Base-by-base conservation (phyloP, 148 eudicot species). In the Pouteria glomerata region DNA sequence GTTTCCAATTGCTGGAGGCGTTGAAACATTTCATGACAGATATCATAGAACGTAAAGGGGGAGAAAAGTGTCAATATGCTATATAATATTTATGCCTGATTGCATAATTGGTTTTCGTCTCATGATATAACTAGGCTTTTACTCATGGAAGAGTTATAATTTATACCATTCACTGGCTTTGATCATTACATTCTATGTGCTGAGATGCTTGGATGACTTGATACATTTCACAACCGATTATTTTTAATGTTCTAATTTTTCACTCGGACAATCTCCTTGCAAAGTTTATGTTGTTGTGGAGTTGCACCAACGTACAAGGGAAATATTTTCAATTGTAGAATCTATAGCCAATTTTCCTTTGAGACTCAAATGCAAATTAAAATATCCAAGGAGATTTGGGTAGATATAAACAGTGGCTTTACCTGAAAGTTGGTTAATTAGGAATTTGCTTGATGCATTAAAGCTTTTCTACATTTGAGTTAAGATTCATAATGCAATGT, bases 181-280 rank as follows among this genome's bases (percentile, higher is more conserved):
- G n/a, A n/a, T 48, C 18, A 6, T 48, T 15, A 48, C 15, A 27
- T 26, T 27, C 7, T 57, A 3, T 26, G 16, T 0, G 34, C 6
- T 57, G 16, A 57, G 19, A 13, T 57, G 16, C 33, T 57, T 27
- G 61, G 31, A 8, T 57, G 61, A 27, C 27, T 57, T 27, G 31
- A 57, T 57, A 29, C 61, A 11, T 57, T 2, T 8, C 1, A 19
- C 34, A 57, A 26, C 61, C 11, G 33, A 10, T 26, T 26, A 12
- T 26, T 27, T 57, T 27, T 11, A 3, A 16, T 57, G 61, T 57
- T 42, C 3, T 19, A 14, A 30, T 16, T 47, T 66, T 47, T 66
- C 39, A 47, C 56, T 66, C 53, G 23, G 37, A 53, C 72, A 69
- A 56, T 56, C 35, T 56, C 63, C 59, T 33, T 69, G 31, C 34